Evolutionary conservation across 1,284 basidiomycete species (phyloP).

Genomic region (Abortiporus biennis): DNA sequence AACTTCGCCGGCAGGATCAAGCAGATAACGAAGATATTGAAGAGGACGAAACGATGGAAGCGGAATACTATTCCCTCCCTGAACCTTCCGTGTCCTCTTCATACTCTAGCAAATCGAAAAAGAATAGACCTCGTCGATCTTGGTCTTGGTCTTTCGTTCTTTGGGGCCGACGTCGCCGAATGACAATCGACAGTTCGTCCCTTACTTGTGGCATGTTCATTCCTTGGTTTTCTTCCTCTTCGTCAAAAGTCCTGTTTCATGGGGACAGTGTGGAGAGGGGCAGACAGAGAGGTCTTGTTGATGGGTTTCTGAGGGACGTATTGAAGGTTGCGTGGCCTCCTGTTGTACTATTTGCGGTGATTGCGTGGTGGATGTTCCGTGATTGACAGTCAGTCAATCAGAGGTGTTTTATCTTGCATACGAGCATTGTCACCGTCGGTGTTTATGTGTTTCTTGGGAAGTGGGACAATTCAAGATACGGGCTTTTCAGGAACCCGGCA

Average conservation of each 20-base stretch:
- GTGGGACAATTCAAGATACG: too few relatives aligned
- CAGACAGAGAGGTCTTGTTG: slow-evolving; percentile 24
- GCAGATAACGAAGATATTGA: not conserved
- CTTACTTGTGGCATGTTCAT: not conserved
- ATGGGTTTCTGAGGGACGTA: slow-evolving; percentile 27
- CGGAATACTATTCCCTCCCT: not conserved
- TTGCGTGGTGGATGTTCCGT: slow-evolving; percentile 22
- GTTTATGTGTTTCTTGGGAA: too few relatives aligned
- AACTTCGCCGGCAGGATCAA: not conserved
- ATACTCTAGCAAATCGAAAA: too few relatives aligned
- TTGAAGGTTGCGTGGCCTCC: slow-evolving; percentile 32
- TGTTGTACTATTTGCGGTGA: slow-evolving; percentile 18
- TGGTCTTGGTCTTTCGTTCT: slow-evolving; percentile 20
- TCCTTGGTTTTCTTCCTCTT: too few relatives aligned
- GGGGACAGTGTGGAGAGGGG: too few relatives aligned
- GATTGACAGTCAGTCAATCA: too few relatives aligned
- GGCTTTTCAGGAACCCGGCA: too few relatives aligned
- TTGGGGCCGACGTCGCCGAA: slow-evolving; percentile 21
- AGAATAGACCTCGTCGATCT: too few relatives aligned
- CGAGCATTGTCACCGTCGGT: too few relatives aligned
- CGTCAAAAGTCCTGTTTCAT: too few relatives aligned
- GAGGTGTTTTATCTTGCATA: too few relatives aligned
- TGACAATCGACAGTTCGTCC: slow-evolving; percentile 19
- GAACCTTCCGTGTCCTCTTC: slow-evolving; percentile 2
- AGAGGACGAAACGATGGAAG: not conserved